Base-by-base conservation (phyloP, 768 basidiomycete species). In the Porphyrellus cyaneotinctus region DNA sequence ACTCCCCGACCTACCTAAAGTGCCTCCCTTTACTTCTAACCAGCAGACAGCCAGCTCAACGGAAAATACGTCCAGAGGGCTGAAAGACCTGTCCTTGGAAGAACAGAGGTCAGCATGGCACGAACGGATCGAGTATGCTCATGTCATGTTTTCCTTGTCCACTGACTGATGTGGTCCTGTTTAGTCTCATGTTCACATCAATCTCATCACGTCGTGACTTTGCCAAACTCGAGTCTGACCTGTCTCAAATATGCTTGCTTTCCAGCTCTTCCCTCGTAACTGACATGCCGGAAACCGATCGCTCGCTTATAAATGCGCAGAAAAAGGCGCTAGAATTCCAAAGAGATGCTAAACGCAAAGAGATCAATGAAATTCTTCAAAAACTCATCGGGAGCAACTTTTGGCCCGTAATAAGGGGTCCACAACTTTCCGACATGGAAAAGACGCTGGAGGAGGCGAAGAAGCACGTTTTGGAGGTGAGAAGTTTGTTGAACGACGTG, bases 21-120 rank as follows among this genome's bases (percentile, higher is more conserved):
- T 49, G 6, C 68, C 64, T 0, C 32, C 61, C 23, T 66, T 68
- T 43, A 51, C 22, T 36, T 60, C 52, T 18, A 39, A 36, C 18
- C 62, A 59, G 20, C 58, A 49, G 15, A 36, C 45, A 26, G 18
- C 49, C 14, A 35, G 32, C 47, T 35, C 50, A 10, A 42, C 22
- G 23, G 46, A 36, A 32, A 23, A 45, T 11, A 9, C 30, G 26
- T n/a, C 52, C 22, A 60, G 28, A 43, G 52, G 51, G 23, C 14
- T 39, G 17, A 66, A 65, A 43, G 65, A 59, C 12, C 36, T 67
- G 18, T 63, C 73, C n/a, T 31, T 63, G 20, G 72, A 71, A 4
- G 73, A 77, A 45, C 74, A 70, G 43, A 65, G 64, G n/a, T 57
- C 52, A 23, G 59, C 68, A 38, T 77, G 75, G 75, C 63, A 70